Base-by-base conservation (phyloP, 1,284 basidiomycete species). In the Termitomyces sp. region DNA sequence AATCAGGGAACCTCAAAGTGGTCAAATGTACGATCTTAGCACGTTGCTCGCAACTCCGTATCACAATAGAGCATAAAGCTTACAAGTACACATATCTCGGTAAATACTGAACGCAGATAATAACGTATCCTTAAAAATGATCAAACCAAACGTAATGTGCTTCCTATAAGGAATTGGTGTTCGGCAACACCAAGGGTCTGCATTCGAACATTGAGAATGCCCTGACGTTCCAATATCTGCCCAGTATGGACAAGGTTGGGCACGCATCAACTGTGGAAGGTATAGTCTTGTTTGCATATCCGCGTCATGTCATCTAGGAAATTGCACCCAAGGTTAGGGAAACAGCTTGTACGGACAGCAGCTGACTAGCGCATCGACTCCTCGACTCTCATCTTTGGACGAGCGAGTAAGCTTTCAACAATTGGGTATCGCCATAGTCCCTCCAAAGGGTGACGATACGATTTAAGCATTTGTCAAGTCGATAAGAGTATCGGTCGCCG, bases 121-220 rank as follows among this genome's bases (percentile, higher is more conserved):
- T 17, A 33, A 15, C 6, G 10, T n/a, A 15, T 19, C n/a, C n/a
- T 26, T 5, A n/a, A 26, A n/a, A 30, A 6, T 15, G 21, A 42
- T 48, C 21, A 42, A 13, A 44, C 52, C 26, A 62, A 43, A 24
- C 21, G 13, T 58, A 17, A 63, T 58, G 40, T 61, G 57, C 28
- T 60, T 63, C 52, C 52, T 52, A 33, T 40, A 55, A 81, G 76
- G 61, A 86, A 83, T 6, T 74, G 70, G 63, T 87, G 84, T 60
- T 87, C 84, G 33, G 79, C 77, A 34, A 87, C 81, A 13, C 84
- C 85, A 21, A 87, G 72, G 1, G 84, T 87, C 68, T 85, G 83
- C 44, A 87, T 70, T 7, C 84, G 81, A 50, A 84, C 84, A 56
- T 84, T 79, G 33, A 87, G 74, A 51, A 87, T 75, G 66, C 59